Conservation (phyloP, 2,329 filamentous ascomycete species). For the Amylocarpus encephaloides region DNA sequence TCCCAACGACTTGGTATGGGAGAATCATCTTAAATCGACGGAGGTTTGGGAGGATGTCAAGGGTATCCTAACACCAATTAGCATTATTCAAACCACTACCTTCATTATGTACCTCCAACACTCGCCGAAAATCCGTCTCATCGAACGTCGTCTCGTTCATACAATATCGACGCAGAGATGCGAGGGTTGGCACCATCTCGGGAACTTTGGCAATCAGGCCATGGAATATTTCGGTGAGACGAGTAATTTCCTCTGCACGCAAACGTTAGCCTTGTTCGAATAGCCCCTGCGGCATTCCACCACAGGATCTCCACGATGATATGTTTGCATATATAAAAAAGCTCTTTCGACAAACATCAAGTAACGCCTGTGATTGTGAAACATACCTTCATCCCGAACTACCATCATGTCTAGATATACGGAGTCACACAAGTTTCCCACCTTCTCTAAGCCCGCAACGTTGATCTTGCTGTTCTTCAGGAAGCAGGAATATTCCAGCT, state of each 20-base stretch:
- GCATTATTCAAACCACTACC: too few species aligned
- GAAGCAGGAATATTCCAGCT: constrained; percentile 45
- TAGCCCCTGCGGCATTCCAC: background rate
- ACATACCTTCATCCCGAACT: constrained; percentile 44
- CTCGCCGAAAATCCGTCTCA: constrained; percentile 40
- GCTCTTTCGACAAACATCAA: background rate
- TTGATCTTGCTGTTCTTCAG: constrained; percentile 32
- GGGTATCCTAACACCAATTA: constrained; percentile 27
- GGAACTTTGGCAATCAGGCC: constrained; percentile 34
- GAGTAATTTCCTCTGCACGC: constrained; percentile 41
- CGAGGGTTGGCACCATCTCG: constrained; percentile 40
- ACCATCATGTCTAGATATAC: constrained; percentile 48
- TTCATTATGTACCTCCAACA: constrained; percentile 34
- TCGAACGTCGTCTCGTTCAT: constrained; percentile 45
- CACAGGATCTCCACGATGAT: background rate
- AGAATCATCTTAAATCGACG: constrained; percentile 44
- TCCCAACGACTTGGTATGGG: constrained; percentile 45
- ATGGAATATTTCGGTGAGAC: constrained; percentile 41
- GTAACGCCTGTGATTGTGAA: background rate
- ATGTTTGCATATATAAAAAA: background rate
- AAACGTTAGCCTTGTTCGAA: constrained; percentile 11
- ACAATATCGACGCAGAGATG: constrained; percentile 41
- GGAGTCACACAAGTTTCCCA: constrained; percentile 43
- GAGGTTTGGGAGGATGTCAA: constrained; percentile 40
- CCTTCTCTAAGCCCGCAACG: constrained; percentile 38